phyloP scores from a whole-genome alignment of 2,329 filamentous ascomycete genomes.

The Aspergillus eucalypticola region DNA sequence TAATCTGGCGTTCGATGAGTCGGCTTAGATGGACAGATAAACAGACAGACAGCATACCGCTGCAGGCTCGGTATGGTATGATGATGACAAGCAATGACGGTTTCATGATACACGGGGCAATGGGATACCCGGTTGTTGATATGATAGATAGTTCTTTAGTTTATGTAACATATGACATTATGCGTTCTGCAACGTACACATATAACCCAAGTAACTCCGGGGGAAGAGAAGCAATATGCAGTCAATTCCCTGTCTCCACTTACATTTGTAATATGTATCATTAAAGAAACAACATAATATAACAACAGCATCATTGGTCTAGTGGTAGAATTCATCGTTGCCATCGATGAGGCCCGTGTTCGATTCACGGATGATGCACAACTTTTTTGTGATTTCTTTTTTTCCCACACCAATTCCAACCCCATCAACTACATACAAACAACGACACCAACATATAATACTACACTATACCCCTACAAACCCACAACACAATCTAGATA shows the following conservation, averaged over 20 bases:
- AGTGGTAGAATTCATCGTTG: slow-evolving; percentile 50
- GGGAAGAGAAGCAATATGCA: too few relatives aligned
- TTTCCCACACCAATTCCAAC: background rate
- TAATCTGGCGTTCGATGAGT: slow-evolving; percentile 27
- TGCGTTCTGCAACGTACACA: background rate
- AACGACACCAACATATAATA: background rate
- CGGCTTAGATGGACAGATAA: background rate
- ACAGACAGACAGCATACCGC: slow-evolving; percentile 22
- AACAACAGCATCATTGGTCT: slow-evolving; percentile 44
- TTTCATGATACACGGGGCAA: slow-evolving; percentile 13
- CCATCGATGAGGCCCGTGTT: slow-evolving; percentile 51
- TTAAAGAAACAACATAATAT: background rate
- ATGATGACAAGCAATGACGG: slow-evolving; percentile 20
- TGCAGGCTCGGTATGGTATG: slow-evolving; percentile 35
- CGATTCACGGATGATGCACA: slow-evolving; percentile 50
- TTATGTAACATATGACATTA: background rate
- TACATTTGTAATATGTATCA: background rate
- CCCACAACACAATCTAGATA: too few relatives aligned
- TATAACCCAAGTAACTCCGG: too few relatives aligned
- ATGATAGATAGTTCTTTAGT: slow-evolving; percentile 5
- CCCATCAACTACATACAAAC: background rate
- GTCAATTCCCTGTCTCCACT: background rate
- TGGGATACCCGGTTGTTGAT: slow-evolving; percentile 6
- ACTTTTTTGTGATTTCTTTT: slow-evolving; percentile 12
- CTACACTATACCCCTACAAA: background rate